Percentiles rank a stretch among this genome's conserved stretches.
Conservation (phyloP, 495 filamentous ascomycete species). For the Lepidopterella palustris region DNA sequence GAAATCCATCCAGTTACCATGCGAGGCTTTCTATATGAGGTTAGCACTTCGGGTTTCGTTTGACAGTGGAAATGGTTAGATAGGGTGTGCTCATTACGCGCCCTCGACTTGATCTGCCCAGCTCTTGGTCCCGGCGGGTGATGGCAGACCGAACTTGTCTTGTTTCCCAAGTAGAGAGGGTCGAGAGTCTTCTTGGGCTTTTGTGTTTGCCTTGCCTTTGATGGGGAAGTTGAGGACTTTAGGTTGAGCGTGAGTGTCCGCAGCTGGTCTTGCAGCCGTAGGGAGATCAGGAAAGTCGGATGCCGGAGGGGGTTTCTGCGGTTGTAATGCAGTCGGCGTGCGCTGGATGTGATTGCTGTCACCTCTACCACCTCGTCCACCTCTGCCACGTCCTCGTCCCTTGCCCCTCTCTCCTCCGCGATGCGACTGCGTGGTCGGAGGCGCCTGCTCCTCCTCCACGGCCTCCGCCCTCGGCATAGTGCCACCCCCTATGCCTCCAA, state of each 20-base stretch:
- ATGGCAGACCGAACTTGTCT: constrained; percentile 20
- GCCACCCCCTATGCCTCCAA: neutral
- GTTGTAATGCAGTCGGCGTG: neutral
- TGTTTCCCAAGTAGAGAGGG: constrained; percentile 15
- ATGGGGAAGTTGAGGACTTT: constrained; percentile 28
- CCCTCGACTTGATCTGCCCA: constrained; percentile 33
- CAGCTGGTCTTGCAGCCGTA: neutral
- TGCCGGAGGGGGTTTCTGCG: constrained; percentile 20
- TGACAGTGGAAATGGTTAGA: no score
- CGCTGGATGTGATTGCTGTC: constrained; percentile 7
- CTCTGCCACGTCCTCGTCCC: constrained; percentile 4
- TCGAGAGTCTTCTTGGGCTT: neutral
- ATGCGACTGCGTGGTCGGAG: constrained; percentile 9
- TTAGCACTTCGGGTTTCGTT: no score
- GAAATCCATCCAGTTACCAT: no score
- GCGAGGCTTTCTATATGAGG: no score
- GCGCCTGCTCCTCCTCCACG: constrained; percentile 7
- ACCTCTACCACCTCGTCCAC: constrained; percentile 17
- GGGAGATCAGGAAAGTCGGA: constrained; percentile 33
- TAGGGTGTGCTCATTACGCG: constrained; percentile 9
- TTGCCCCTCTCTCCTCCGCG: constrained; percentile 13
- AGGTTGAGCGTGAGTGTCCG: neutral
- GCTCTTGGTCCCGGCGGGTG: constrained; percentile 10
- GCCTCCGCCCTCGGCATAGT: neutral
- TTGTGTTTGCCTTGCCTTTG: constrained; percentile 11